Base-by-base conservation (phyloP, 2,329 filamentous ascomycete species). In the Penicillium sclerotigenum region DNA sequence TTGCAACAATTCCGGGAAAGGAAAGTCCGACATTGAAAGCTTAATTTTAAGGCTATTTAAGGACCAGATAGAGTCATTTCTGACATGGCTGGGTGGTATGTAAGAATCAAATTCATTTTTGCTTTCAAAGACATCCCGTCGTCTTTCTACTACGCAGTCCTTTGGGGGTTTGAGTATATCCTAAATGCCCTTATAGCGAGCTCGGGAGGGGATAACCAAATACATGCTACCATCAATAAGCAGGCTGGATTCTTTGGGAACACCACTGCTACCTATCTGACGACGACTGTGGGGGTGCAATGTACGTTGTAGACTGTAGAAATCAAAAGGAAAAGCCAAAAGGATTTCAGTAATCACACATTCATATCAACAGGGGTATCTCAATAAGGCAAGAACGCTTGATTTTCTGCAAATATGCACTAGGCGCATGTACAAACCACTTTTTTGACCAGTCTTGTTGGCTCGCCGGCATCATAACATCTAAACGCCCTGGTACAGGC, bases 121-220 rank as follows among this genome's bases (percentile, higher is more conserved):
- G 36, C 13, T 37, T 8, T 28, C n/a, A 6, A 31, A 22, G 22
- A 36, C 20, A 51, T 51, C n/a, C 16, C 34, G 16, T 26, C 11
- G n/a, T 40, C 47, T 24, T 3, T 58, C 18, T 60, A 58, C 31
- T 58, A 60, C n/a, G 38, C 58, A 18, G 18, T 38, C 9, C 34
- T 58, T 8, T 33, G 58, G 10, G 54, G 57, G 10, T 7, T 57
- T 13, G 54, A 49, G 41, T 8, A 8, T 4, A 14, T 49, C 5
- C 2, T 57, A 4, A 20, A 18, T 9, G 28, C 7, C 6, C 26
- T 59, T 8, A 24, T 57, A 29, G 4, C 22, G 3, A 14, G 24
- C n/a, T 18, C 0, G 3, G 5, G 16, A n/a, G 13, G n/a, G 2
- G 2, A 18, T 24, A 41, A 13, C 9, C 14, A 40, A 13, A 26